phyloP scores from a whole-genome alignment of 805 yeast genomes.

The Hanseniaspora taiwanica region DNA sequence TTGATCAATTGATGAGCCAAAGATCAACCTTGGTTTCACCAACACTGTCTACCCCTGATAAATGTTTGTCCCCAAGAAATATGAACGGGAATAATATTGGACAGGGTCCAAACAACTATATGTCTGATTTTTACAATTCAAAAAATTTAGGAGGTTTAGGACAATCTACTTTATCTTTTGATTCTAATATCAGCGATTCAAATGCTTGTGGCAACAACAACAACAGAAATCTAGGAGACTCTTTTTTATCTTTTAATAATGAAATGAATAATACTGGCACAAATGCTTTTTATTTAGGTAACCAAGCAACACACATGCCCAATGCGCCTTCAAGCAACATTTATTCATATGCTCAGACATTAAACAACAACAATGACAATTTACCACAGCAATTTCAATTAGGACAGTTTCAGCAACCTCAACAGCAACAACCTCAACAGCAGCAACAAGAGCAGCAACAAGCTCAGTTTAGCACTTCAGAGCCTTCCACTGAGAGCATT shows the following conservation, averaged over 20 bases:
- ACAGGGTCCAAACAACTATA: background rate
- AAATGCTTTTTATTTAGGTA: no score
- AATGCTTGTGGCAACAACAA: no score
- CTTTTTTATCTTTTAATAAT: no score
- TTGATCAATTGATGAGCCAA: constrained; percentile 4
- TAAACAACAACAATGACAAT: background rate
- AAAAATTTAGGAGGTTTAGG: background rate
- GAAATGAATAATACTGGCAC: no score
- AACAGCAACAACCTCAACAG: background rate
- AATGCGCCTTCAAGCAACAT: no score
- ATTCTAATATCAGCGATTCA: no score
- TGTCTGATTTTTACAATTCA: background rate
- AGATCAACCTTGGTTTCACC: constrained; percentile 2
- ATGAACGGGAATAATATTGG: background rate
- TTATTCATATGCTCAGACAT: no score
- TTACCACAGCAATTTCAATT: no score
- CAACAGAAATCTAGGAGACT: background rate
- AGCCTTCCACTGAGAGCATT: background rate
- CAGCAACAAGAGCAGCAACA: background rate
- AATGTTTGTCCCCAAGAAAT: background rate
- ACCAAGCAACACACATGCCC: no score
- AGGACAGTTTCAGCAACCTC: background rate
- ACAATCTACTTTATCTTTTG: background rate
- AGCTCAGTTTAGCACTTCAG: background rate
- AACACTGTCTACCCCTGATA: constrained; percentile 5